These are phyloP conservation scores for Penicillium sp. DNA, from an alignment of 2,329 filamentous ascomycete genomes.

Conservation along the genomic window DNA sequence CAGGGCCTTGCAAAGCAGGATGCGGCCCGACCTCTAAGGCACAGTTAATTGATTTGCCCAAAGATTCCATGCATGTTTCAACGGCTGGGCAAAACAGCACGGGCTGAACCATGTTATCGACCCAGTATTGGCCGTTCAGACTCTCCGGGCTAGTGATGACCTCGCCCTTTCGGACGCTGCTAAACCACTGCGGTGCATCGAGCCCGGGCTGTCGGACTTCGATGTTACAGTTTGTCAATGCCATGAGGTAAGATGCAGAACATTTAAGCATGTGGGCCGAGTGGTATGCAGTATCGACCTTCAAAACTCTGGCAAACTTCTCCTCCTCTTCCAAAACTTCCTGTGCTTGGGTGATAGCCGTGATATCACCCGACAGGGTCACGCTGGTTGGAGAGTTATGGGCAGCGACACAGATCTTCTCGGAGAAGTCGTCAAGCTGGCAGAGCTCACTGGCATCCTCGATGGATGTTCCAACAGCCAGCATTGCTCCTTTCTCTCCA, in stretches of 20 bases:
- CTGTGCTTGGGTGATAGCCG: constrained; percentile 12
- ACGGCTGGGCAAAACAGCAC: constrained; percentile 34
- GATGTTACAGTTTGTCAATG: constrained; percentile 1
- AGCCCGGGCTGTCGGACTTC: background rate
- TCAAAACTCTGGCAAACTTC: constrained; percentile 9
- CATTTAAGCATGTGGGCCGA: constrained; percentile 40
- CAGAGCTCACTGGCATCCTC: constrained; percentile 20
- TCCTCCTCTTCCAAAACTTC: background rate
- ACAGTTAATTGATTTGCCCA: constrained; percentile 36
- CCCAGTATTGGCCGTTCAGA: constrained; percentile 34
- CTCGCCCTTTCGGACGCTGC: constrained; percentile 23
- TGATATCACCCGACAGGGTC: constrained; percentile 42
- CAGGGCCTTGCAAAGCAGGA: constrained; percentile 23
- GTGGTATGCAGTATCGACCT: constrained; percentile 46
- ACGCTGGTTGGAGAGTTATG: constrained; percentile 40
- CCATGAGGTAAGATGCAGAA: constrained; percentile 24
- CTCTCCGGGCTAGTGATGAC: constrained; percentile 27
- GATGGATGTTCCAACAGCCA: constrained; percentile 30
- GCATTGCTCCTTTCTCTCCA: constrained; percentile 30
- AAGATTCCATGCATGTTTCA: constrained; percentile 12
- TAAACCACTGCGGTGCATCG: constrained; percentile 12
- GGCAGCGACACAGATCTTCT: constrained; percentile 26
- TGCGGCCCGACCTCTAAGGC: constrained; percentile 26
- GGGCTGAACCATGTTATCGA: constrained; percentile 36
- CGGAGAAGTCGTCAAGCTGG: constrained; percentile 13